These are phyloP conservation scores for Penicillium diatomitis DNA, from an alignment of 495 filamentous ascomycete genomes.

Conservation along the genomic window DNA sequence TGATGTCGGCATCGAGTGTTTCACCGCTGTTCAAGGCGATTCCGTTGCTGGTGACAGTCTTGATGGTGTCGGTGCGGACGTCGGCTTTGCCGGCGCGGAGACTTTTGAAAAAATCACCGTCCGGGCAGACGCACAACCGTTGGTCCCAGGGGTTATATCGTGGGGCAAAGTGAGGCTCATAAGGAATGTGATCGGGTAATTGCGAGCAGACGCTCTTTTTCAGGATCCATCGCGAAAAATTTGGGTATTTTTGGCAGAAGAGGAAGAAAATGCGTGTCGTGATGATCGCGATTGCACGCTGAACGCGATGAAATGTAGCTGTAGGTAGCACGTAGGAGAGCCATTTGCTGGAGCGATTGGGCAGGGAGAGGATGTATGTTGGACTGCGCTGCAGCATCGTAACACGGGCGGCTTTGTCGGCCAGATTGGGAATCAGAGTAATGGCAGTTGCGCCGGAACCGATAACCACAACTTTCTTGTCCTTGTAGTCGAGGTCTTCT, in stretches of 20 bases:
- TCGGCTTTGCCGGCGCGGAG: constrained; percentile 48
- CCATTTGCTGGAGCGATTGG: constrained; percentile 27
- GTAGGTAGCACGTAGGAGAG: constrained; percentile 34
- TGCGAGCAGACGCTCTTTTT: constrained; percentile 27
- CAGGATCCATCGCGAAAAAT: constrained; percentile 38
- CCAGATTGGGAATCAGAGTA: constrained; percentile 40
- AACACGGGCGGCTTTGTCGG: constrained; percentile 34
- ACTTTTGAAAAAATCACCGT: constrained; percentile 62
- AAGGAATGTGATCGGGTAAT: constrained; percentile 45
- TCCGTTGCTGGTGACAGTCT: constrained; percentile 48
- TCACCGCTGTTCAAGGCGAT: constrained; percentile 51
- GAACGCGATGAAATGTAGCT: constrained; percentile 24
- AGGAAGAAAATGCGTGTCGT: constrained; percentile 39
- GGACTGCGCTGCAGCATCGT: constrained; percentile 53
- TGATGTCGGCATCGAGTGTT: constrained; percentile 55
- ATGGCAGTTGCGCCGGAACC: constrained; percentile 51
- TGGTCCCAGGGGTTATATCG: constrained; percentile 67
- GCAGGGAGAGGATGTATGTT: constrained; percentile 48
- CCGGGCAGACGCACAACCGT: constrained; percentile 60
- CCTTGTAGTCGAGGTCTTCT: constrained; percentile 35
- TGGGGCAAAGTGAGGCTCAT: constrained; percentile 63
- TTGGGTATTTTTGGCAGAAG: constrained; percentile 50
- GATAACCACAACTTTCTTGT: constrained; percentile 48
- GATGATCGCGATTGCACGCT: constrained; percentile 39
- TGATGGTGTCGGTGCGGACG: constrained; percentile 61